These are phyloP conservation scores for Uromyces viciae-fabae DNA, from an alignment of 1,284 basidiomycete species.

Conservation along the genomic window DNA sequence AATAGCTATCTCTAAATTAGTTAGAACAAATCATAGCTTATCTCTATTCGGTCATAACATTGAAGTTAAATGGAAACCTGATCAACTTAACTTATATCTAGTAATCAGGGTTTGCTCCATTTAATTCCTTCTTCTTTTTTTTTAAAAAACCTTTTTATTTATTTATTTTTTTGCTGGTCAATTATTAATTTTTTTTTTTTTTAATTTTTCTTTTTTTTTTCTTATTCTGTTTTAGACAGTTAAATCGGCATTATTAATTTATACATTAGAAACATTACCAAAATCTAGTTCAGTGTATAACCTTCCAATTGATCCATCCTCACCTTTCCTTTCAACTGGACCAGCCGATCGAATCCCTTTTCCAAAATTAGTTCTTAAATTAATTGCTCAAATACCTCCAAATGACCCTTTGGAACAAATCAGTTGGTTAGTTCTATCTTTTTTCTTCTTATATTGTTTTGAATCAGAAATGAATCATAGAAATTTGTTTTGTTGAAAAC, in stretches of 20 bases:
- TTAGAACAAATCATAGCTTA: slow-evolving; percentile 1
- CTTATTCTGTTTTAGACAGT: slow-evolving; percentile 1
- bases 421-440: slow-evolving; percentile 24
- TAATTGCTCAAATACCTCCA: slow-evolving; percentile 4
- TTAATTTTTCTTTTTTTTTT: background rate
- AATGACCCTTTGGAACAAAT: slow-evolving; percentile 11
- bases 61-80: slow-evolving; percentile 37
- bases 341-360: slow-evolving; percentile 41
- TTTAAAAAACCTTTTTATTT: too few relatives aligned
- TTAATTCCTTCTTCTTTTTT: too few relatives aligned
- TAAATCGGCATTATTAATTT: slow-evolving; percentile 23
- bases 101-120: too few relatives aligned
- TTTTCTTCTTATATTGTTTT: background rate
- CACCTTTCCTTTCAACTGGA: slow-evolving; percentile 34
- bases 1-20: slow-evolving; percentile 26
- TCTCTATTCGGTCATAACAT: slow-evolving; percentile 5
- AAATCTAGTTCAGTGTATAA: slow-evolving; percentile 24
- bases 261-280: slow-evolving; percentile 17
- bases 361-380: slow-evolving; percentile 29
- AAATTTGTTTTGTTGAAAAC: background rate
- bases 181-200: background rate
- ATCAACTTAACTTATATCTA: background rate
- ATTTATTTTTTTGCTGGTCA: background rate
- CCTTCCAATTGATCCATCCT: slow-evolving; percentile 13
- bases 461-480: background rate